Conservation (phyloP, 345 rosid genomes). For the Camelina sativa region DNA sequence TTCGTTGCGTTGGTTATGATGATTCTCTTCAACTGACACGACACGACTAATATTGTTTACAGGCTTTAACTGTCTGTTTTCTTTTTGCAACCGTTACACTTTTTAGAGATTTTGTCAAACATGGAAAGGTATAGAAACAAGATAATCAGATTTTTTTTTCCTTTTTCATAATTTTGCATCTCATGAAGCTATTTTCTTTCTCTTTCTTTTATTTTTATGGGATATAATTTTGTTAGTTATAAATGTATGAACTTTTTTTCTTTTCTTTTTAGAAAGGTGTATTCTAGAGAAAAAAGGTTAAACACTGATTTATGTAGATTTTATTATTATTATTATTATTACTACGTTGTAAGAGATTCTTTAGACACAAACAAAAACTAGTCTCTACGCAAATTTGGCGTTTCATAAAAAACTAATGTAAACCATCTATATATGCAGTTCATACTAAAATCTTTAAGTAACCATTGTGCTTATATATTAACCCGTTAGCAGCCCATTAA, state of each 20-base stretch:
- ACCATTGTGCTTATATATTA: neutral
- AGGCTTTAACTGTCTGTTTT: neutral
- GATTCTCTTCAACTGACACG: neutral
- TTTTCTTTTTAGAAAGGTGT: neutral
- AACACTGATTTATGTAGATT: neutral
- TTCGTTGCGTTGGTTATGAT: neutral
- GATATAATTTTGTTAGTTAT: neutral
- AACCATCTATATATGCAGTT: neutral
- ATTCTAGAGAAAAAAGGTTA: neutral
- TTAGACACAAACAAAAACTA: neutral
- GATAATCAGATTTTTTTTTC: neutral
- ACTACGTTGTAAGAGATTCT: neutral
- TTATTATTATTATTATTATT: too few relatives aligned
- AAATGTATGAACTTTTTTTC: too few relatives aligned
- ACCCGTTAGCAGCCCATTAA: neutral
- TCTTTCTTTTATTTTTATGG: neutral
- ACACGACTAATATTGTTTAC: neutral
- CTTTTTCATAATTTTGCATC: neutral
- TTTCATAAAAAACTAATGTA: neutral
- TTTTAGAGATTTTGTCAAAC: neutral
- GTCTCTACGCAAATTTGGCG: neutral
- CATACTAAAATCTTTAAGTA: neutral
- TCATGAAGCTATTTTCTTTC: neutral
- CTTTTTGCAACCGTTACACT: slow-evolving; percentile 20
- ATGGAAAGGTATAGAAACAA: neutral